A percentile compares a stretch with the other conserved stretches of the same genome.
phyloP scores from a whole-genome alignment of 768 basidiomycete genomes.

The Thelephora ganbajun region DNA sequence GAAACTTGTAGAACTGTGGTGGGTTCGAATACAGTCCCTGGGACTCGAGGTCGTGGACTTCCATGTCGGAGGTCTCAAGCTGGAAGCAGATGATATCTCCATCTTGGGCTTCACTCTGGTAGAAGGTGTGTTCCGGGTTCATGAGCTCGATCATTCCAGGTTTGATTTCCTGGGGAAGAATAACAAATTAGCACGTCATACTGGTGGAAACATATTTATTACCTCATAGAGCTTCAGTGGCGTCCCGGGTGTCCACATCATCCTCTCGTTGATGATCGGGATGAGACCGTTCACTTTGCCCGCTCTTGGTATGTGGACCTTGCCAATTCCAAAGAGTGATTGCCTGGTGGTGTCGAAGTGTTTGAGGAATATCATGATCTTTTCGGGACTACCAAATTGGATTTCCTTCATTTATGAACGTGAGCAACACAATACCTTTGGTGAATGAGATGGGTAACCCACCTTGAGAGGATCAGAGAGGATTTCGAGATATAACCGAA shows the following conservation, averaged over 20 bases:
- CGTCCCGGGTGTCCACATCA: conserved; percentile 91
- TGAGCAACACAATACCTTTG: neutral
- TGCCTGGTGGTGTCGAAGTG: conserved; percentile 95
- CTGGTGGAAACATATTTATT: conserved; percentile 6
- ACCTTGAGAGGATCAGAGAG: conserved; percentile 73
- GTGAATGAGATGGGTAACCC: conserved; percentile 6
- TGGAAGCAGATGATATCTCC: conserved; percentile 99
- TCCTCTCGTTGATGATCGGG: conserved; percentile 79
- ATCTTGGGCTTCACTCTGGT: conserved; percentile 97
- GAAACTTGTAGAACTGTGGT: conserved; percentile 90
- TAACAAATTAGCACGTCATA: neutral
- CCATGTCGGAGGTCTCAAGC: conserved; percentile 86
- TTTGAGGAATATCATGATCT: conserved; percentile 98
- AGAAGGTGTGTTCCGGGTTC: conserved; percentile 90
- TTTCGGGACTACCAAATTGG: conserved; percentile 63
- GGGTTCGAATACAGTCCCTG: conserved; percentile 87
- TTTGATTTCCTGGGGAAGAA: conserved; percentile 83
- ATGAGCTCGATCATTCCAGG: conserved; percentile 98
- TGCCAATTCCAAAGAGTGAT: conserved; percentile 72
- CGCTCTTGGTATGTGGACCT: conserved; percentile 76
- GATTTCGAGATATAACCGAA: conserved; percentile 88
- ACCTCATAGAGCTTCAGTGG: conserved; percentile 93
- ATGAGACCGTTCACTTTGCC: conserved; percentile 84
- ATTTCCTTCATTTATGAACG: neutral
- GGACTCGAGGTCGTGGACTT: conserved; percentile 81